Percentiles rank a stretch among this genome's conserved stretches.
phyloP scores from a whole-genome alignment of 352 stramenopile genomes.

The Pythium brachiatum region DNA sequence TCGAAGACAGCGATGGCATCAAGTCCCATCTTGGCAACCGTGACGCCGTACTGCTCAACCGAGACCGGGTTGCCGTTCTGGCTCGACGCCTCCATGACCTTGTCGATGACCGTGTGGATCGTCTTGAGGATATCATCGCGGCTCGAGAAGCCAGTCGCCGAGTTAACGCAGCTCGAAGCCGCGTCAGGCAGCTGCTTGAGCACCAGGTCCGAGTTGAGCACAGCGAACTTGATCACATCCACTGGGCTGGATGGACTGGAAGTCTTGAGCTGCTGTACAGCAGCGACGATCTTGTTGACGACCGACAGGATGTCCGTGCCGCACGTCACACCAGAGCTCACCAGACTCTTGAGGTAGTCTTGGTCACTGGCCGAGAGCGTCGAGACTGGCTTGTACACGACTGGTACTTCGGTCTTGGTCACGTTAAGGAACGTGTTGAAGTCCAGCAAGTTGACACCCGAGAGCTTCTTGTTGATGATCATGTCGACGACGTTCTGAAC shows the following conservation, averaged over 20 bases:
- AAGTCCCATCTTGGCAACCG: no score
- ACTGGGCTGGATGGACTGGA: constrained; percentile 22
- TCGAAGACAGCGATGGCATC: not conserved
- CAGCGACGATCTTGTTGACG: constrained; percentile 42
- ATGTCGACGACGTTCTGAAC: constrained; percentile 33
- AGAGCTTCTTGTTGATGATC: constrained; percentile 31
- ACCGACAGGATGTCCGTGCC: constrained; percentile 44
- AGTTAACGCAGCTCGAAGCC: constrained; percentile 40
- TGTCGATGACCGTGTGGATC: no score
- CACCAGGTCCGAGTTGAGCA: constrained; percentile 43
- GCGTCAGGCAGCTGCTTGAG: constrained; percentile 40
- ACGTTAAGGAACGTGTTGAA: constrained; percentile 18
- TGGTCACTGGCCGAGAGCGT: constrained; percentile 28
- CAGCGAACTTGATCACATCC: constrained; percentile 37
- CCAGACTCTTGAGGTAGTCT: constrained; percentile 33
- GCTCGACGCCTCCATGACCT: no score
- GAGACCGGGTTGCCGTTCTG: no score
- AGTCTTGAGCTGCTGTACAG: constrained; percentile 41
- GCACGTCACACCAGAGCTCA: constrained; percentile 37
- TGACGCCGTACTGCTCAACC: no score
- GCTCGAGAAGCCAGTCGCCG: constrained; percentile 7
- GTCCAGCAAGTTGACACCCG: constrained; percentile 16
- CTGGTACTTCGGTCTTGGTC: constrained; percentile 3
- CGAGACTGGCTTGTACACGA: not conserved
- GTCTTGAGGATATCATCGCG: no score